Percentiles rank a stretch among this genome's conserved stretches.
These are phyloP conservation scores for Teunomyces funiuensis DNA, from an alignment of 805 yeast genomes.

Conservation along the genomic window DNA sequence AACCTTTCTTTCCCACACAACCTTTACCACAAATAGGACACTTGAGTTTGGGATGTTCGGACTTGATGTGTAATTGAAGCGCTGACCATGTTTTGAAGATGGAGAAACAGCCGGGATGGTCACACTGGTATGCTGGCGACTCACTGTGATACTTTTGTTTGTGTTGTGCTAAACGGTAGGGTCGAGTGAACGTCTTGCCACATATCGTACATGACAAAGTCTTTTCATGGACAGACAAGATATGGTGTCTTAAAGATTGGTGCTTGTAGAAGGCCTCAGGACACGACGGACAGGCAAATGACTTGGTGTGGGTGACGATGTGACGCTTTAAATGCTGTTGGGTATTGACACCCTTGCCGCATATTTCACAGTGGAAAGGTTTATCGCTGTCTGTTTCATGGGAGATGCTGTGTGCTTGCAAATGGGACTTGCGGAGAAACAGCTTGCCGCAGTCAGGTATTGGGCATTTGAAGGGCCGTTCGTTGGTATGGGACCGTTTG, in stretches of 20 bases:
- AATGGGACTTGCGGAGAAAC: constrained; percentile 76
- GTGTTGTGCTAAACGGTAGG: constrained; percentile 67
- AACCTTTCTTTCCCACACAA: constrained; percentile 71
- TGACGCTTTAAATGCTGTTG: constrained; percentile 82
- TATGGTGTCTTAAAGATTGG: constrained; percentile 73
- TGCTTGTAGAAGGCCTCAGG: constrained; percentile 67
- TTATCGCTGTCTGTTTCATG: constrained; percentile 55
- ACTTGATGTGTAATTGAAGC: constrained; percentile 66
- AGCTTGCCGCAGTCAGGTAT: constrained; percentile 56
- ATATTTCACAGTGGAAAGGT: constrained; percentile 69
- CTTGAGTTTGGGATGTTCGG: constrained; percentile 67
- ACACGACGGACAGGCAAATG: constrained; percentile 70
- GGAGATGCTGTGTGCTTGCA: constrained; percentile 69
- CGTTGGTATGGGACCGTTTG: constrained; percentile 71
- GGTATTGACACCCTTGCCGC: constrained; percentile 82
- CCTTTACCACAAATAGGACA: constrained; percentile 68
- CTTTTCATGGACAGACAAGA: constrained; percentile 57
- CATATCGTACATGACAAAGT: constrained; percentile 62
- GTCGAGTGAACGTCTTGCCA: constrained; percentile 60
- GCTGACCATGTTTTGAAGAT: constrained; percentile 72
- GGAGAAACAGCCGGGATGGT: constrained; percentile 57
- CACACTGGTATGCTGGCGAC: constrained; percentile 56
- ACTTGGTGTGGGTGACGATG: constrained; percentile 70
- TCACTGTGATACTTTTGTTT: constrained; percentile 63
- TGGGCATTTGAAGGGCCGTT: constrained; percentile 71